Evolutionary conservation across 352 stramenopile genomes (phyloP).

Genomic region (Bremia lactucae): DNA sequence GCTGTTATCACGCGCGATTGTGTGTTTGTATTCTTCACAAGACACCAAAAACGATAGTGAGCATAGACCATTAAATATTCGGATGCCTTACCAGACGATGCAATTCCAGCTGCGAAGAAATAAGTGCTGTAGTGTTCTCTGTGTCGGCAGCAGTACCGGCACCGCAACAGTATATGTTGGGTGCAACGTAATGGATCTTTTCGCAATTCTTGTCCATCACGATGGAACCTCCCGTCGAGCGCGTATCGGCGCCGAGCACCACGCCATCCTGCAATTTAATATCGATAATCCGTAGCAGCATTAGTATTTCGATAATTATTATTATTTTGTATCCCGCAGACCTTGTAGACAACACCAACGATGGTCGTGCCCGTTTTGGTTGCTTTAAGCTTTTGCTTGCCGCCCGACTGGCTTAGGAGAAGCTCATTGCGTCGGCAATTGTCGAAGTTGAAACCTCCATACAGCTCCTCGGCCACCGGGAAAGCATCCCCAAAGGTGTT

Average conservation of each 20-base stretch:
- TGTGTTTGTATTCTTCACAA: constrained; percentile 58
- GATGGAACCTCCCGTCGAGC: constrained; percentile 90
- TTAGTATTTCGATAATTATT: no score
- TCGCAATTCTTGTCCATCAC: constrained; percentile 99
- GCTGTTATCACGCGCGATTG: constrained; percentile 92
- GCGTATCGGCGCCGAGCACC: constrained; percentile 95
- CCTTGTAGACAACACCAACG: constrained; percentile 92
- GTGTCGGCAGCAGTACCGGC: constrained; percentile 96
- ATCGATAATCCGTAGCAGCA: no score
- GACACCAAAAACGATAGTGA: constrained; percentile 3
- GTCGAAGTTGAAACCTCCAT: constrained; percentile 88
- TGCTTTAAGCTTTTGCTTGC: constrained; percentile 55
- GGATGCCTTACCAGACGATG: constrained; percentile 75
- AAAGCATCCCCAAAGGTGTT: constrained; percentile 71
- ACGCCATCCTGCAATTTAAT: constrained; percentile 73
- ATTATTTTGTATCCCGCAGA: no score
- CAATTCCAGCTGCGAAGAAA: constrained; percentile 91
- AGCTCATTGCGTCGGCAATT: constrained; percentile 89
- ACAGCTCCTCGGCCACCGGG: constrained; percentile 35
- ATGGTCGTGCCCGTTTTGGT: constrained; percentile 97
- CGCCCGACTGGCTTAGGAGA: constrained; percentile 45
- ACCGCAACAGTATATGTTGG: constrained; percentile 99
- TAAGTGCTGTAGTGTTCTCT: constrained; percentile 85
- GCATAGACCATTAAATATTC: background rate
- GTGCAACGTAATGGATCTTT: constrained; percentile 99